Conservation (phyloP, 257 asterid species). For the Rhazya stricta region DNA sequence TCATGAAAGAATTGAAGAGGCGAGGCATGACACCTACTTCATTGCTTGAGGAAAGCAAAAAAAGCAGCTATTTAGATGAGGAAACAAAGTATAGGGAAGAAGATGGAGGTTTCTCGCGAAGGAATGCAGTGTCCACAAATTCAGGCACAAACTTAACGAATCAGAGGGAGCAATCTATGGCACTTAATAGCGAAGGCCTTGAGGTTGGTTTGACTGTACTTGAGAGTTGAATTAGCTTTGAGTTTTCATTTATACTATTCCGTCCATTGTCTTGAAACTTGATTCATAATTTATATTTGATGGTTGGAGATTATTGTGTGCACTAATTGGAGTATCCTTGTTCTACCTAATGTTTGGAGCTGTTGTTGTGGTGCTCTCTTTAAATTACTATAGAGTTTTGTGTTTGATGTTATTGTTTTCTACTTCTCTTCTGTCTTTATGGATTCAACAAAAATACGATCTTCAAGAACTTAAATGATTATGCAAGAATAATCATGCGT, state of each 20-base stretch:
- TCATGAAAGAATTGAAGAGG: constrained; percentile 78
- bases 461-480: neutral
- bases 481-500: neutral
- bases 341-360: constrained; percentile 1
- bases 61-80: constrained; percentile 42
- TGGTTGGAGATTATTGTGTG: neutral
- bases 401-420: neutral
- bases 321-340: neutral
- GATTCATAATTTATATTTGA: neutral
- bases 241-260: neutral
- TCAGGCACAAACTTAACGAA: constrained; percentile 45
- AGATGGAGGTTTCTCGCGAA: constrained; percentile 67
- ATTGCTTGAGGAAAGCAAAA: constrained; percentile 71
- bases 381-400: neutral
- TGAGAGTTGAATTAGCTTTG: neutral
- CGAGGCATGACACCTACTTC: constrained; percentile 90
- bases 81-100: constrained; percentile 60
- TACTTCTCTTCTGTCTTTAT: neutral
- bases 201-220: constrained; percentile 50
- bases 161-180: constrained; percentile 82
- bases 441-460: neutral
- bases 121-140: constrained; percentile 53
- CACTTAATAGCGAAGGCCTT: constrained; percentile 93
- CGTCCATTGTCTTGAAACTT: neutral
- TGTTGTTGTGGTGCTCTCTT: neutral